Percentiles rank a stretch among this genome's conserved stretches.
Conservation (phyloP, 495 filamentous ascomycete genomes). For the Neurospora sp. region DNA sequence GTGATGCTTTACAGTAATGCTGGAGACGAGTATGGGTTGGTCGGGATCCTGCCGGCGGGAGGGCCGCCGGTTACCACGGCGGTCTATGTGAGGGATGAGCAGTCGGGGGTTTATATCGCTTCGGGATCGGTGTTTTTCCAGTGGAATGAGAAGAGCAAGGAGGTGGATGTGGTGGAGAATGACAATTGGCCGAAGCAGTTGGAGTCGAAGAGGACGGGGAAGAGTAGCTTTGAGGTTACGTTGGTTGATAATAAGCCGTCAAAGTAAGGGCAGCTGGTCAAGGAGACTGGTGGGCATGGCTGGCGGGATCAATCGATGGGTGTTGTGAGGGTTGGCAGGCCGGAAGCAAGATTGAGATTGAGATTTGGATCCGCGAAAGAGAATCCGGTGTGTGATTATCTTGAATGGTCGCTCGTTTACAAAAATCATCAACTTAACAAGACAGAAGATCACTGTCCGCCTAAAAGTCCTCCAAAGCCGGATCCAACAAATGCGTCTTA, state of each 20-base stretch:
- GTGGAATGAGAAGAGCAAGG: neutral
- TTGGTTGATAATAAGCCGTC: constrained; percentile 5
- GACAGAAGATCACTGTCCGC: neutral
- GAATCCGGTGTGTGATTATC: too few relatives aligned
- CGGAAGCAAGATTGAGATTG: neutral
- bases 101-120: neutral
- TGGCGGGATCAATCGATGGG: too few relatives aligned
- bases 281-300: too few relatives aligned
- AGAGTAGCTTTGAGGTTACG: constrained; percentile 1
- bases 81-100: constrained; percentile 1
- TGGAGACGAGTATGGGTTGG: neutral
- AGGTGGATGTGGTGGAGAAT: constrained; percentile 4
- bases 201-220: neutral
- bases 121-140: constrained; percentile 1
- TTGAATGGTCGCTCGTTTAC: neutral
- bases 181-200: constrained; percentile 5
- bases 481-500: constrained; percentile 13
- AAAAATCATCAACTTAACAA: neutral
- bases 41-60: neutral
- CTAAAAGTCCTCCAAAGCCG: neutral
- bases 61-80: constrained; percentile 4
- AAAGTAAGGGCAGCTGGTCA: too few relatives aligned
- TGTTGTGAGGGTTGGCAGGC: neutral
- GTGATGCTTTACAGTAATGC: neutral
- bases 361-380: neutral